Evolutionary conservation across 495 filamentous ascomycete species (phyloP), one percentile per base, ranked within the genome.

Genomic region (Usnea hakonensis): DNA sequence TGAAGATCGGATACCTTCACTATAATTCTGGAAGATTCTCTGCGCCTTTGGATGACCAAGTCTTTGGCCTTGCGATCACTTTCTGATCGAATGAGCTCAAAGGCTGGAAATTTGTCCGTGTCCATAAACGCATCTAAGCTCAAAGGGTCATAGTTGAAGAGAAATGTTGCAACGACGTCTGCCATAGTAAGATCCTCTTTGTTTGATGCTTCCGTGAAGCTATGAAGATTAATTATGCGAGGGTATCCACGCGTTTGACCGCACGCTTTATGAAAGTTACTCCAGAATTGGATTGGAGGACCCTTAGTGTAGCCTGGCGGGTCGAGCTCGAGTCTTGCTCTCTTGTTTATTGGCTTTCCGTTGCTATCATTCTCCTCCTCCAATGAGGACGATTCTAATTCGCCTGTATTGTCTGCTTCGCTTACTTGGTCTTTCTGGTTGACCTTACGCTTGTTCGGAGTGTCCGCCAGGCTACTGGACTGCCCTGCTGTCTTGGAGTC

Each of bases 161-260:
- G 62, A 2, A 59, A 37, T 33, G 43, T 64, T 46, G 62, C 62
- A 21, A 64, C 55, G 19, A 52, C 23, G 21, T 59, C 62, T 40
- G 58, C 58, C 46, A 61, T 54, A n/a, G 46, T 61, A n/a, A 61
- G 28, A 6, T 54, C 41, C 17, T 54, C 33, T 53, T 50, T 61
- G 26, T 54, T 54, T 11, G 46, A 33, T 3, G 37, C 58, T 14
- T 33, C 40, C 8, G 48, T 61, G 46, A 41, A 61, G 7, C 9
- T 0, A 3, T 54, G 21, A 23, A 54, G 26, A 17, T 41, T 33
- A 19, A 61, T 14, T 0, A 54, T 16, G 32, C 48, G 58, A 53
- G 44, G 58, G 32, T 43, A 61, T 2, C 58, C 58, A 32, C 58
- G 58, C 9, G 9, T 26, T 7, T 54, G n/a, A 23, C 23, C 21